Evolutionary conservation across 257 asterid genomes (phyloP).

Genomic region (Anisodus acutangulus): DNA sequence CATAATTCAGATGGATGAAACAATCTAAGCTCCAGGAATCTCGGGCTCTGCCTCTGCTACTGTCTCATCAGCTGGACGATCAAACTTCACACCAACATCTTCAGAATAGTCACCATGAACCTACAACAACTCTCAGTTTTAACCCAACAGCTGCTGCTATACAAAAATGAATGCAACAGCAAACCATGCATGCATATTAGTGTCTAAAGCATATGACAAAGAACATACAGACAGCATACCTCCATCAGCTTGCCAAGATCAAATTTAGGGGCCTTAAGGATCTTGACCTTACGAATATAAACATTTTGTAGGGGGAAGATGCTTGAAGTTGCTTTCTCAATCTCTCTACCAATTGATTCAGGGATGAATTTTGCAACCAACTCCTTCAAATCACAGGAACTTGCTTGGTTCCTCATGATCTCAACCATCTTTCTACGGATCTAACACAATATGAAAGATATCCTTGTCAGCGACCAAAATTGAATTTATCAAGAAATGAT

Average conservation of each 20-base stretch:
- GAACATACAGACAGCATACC: slow-evolving; percentile 23
- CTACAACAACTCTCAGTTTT: slow-evolving; percentile 8
- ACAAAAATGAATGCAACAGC: not conserved
- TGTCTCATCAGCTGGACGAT: slow-evolving; percentile 33
- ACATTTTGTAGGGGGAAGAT: slow-evolving; percentile 50
- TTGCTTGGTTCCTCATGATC: slow-evolving; percentile 48
- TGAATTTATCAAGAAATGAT: not conserved
- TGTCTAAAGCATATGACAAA: not conserved
- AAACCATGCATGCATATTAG: not conserved
- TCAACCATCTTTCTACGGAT: slow-evolving; percentile 48
- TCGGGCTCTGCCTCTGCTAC: slow-evolving; percentile 30
- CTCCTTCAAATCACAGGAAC: slow-evolving; percentile 48
- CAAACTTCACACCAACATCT: slow-evolving; percentile 50
- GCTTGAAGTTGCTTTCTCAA: slow-evolving; percentile 50
- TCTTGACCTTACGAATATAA: slow-evolving; percentile 47
- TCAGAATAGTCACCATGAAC: slow-evolving; percentile 50
- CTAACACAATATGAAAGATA: slow-evolving; percentile 6
- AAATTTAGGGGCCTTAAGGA: slow-evolving; percentile 47
- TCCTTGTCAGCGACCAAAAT: not conserved
- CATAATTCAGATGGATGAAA: not conserved
- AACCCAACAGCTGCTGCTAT: not conserved
- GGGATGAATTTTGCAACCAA: slow-evolving; percentile 46
- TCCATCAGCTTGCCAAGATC: slow-evolving; percentile 52
- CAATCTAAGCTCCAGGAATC: slow-evolving; percentile 28
- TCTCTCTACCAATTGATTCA: slow-evolving; percentile 50